These are phyloP conservation scores for Streptanthus diversifolius DNA, from an alignment of 345 rosid species.

Conservation along the genomic window DNA sequence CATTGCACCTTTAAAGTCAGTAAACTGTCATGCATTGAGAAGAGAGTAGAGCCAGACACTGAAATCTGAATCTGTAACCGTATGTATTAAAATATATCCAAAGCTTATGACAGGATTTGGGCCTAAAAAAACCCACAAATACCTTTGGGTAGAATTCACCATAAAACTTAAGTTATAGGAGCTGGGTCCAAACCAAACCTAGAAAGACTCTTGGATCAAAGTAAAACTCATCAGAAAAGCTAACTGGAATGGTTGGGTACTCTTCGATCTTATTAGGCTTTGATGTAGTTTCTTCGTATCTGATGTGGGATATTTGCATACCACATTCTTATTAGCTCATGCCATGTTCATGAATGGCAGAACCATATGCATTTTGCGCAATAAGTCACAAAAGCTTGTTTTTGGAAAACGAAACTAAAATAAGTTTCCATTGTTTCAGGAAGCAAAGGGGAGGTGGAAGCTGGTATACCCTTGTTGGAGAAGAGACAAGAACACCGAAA, in stretches of 20 bases:
- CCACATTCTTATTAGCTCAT: background rate
- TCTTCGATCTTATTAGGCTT: background rate
- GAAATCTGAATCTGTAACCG: background rate
- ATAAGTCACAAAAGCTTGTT: constrained; percentile 15
- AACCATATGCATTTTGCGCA: constrained; percentile 7
- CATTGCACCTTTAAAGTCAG: background rate
- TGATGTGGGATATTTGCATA: no score
- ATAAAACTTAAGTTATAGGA: no score
- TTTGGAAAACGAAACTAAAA: constrained; percentile 3
- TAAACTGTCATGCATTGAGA: background rate
- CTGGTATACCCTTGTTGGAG: constrained; percentile 2
- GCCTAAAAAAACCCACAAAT: no score
- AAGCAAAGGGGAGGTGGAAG: constrained; percentile 23
- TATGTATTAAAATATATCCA: background rate
- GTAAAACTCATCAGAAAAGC: no score
- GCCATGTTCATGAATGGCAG: background rate
- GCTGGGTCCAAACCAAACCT: background rate
- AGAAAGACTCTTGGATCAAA: no score
- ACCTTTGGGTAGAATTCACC: no score
- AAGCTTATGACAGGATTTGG: background rate
- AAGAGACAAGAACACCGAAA: constrained; percentile 18
- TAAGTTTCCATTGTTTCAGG: constrained; percentile 39
- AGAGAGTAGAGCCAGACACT: background rate
- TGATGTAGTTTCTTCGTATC: background rate
- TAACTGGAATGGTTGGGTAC: no score